Percentiles rank a stretch among this genome's conserved stretches.
Evolutionary conservation across 1,284 basidiomycete genomes (phyloP).

Genomic region (Sanguinoderma infundibulare): DNA sequence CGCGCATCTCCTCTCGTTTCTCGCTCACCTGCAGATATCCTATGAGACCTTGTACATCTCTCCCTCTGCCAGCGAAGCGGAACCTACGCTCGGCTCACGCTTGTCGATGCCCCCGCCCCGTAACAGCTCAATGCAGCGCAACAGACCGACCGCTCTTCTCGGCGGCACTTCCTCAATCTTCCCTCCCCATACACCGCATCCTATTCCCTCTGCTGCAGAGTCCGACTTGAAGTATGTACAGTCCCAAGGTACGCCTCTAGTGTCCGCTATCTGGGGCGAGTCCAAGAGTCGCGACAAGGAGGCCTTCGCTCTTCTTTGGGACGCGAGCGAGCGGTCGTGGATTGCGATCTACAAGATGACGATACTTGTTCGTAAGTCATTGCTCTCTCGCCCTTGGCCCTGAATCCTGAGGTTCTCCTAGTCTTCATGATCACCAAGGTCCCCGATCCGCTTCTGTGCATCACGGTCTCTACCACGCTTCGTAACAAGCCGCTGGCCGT

Average conservation of each 20-base stretch:
- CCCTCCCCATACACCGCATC: constrained; percentile 77
- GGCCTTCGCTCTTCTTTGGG: constrained; percentile 67
- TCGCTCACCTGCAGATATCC: constrained; percentile 76
- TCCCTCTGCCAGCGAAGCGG: constrained; percentile 36
- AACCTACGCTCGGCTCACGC: constrained; percentile 24
- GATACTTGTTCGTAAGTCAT: constrained; percentile 73
- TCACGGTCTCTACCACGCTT: constrained; percentile 82
- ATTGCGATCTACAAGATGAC: constrained; percentile 76
- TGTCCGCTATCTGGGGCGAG: constrained; percentile 76
- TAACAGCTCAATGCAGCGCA: constrained; percentile 33
- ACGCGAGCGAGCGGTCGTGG: constrained; percentile 63
- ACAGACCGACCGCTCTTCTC: constrained; percentile 37
- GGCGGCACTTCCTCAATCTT: constrained; percentile 62
- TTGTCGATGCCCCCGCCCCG: constrained; percentile 32
- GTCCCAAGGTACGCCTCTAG: constrained; percentile 76
- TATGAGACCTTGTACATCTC: constrained; percentile 85
- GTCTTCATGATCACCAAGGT: constrained; percentile 78
- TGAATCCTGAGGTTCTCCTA: constrained; percentile 27
- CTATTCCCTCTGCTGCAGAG: constrained; percentile 69
- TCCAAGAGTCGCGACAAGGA: constrained; percentile 53
- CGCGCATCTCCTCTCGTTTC: constrained; percentile 59
- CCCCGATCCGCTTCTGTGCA: constrained; percentile 74
- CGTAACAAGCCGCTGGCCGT: constrained; percentile 68
- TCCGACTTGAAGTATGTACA: constrained; percentile 75
- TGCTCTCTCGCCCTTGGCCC: neutral